phyloP scores from a whole-genome alignment of 1,139 yeast genomes.

The Scheffersomyces lignicola region DNA sequence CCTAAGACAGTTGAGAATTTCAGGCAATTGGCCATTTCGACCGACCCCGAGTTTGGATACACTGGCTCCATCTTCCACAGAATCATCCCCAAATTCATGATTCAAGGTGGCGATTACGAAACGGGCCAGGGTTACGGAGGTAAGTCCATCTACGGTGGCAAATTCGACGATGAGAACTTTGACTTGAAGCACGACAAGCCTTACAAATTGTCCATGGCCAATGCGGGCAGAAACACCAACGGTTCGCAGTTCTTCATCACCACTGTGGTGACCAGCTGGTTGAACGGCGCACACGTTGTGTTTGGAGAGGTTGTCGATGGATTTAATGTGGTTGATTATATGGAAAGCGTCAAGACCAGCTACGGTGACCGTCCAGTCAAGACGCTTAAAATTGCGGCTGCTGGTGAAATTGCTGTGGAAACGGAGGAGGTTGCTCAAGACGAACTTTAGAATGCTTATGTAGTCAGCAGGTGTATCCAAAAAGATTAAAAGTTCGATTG shows the following conservation, averaged over 20 bases:
- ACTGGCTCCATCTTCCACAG: conserved; percentile 56
- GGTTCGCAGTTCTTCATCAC: conserved; percentile 69
- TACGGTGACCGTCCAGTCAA: conserved; percentile 52
- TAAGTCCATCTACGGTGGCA: conserved; percentile 57
- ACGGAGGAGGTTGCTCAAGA: too few species aligned
- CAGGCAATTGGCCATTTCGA: conserved; percentile 57
- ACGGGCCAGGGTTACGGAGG: conserved; percentile 63
- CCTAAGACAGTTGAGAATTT: conserved; percentile 63
- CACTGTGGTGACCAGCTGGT: conserved; percentile 63
- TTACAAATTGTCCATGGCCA: conserved; percentile 63
- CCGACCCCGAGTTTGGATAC: conserved; percentile 59
- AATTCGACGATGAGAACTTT: conserved; percentile 59
- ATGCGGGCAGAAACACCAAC: conserved; percentile 61
- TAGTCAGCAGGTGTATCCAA: too few species aligned
- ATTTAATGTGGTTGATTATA: conserved; percentile 55
- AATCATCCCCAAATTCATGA: conserved; percentile 57
- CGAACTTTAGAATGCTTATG: too few species aligned
- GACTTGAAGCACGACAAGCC: conserved; percentile 57
- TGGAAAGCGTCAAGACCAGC: conserved; percentile 54
- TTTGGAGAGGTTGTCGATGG: conserved; percentile 79
- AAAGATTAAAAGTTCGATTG: too few species aligned
- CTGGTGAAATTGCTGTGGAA: conserved; percentile 45
- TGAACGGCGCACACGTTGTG: conserved; percentile 75
- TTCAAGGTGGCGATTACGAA: conserved; percentile 65
- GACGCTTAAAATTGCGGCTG: conserved; percentile 47